These are phyloP conservation scores for Oryza punctata DNA, from an alignment of 176 grass and related monocot species.

Conservation along the genomic window DNA sequence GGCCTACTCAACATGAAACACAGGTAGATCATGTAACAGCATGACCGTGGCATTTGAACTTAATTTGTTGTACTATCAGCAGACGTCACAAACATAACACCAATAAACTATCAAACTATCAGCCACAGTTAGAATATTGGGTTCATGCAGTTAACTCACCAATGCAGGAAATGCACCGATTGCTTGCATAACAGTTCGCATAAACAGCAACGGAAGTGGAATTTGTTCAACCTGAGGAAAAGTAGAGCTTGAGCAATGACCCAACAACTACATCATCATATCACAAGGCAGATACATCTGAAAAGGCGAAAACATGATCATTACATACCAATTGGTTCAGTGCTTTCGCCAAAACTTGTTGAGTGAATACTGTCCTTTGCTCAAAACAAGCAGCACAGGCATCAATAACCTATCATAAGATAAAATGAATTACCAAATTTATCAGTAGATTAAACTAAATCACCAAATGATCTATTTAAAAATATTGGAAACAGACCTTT, in stretches of 20 bases:
- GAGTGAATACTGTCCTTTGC: constrained; percentile 77
- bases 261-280: constrained; percentile 7
- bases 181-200: constrained; percentile 96
- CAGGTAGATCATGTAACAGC: background rate
- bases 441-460: constrained; percentile 26
- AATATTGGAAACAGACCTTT: constrained; percentile 57
- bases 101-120: constrained; percentile 24
- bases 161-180: constrained; percentile 83
- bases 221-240: constrained; percentile 91
- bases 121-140: constrained; percentile 4
- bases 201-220: constrained; percentile 96
- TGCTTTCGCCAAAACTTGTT: constrained; percentile 91
- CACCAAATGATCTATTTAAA: constrained; percentile 11
- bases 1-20: background rate
- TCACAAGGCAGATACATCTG: background rate
- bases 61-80: background rate
- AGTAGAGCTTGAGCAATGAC: constrained; percentile 26
- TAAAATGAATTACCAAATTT: constrained; percentile 35
- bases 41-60: background rate
- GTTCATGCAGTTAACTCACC: constrained; percentile 53
- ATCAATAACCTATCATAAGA: constrained; percentile 72
- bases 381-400: constrained; percentile 91
- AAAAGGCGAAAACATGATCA: constrained; percentile 34
- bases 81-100: constrained; percentile 13
- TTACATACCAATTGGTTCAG: constrained; percentile 84